These are phyloP conservation scores for Mollisia scopiformis DNA, from an alignment of 2,329 filamentous ascomycete species.

Conservation along the genomic window DNA sequence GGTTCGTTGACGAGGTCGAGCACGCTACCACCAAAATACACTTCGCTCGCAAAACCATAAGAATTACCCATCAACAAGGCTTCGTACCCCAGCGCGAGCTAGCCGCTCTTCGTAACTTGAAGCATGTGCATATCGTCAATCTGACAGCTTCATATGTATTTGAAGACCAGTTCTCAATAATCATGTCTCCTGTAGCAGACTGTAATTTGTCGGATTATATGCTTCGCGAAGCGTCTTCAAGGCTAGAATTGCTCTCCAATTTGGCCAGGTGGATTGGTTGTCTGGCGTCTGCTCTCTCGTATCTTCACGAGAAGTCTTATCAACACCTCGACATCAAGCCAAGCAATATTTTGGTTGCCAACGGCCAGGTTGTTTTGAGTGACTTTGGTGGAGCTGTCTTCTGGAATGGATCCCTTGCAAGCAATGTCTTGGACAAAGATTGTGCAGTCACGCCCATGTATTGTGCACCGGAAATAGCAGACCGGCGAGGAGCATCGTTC, in stretches of 20 bases:
- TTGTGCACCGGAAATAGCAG: conserved; percentile 8
- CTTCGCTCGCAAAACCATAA: conserved; percentile 9
- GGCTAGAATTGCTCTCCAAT: not conserved
- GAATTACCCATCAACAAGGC: not conserved
- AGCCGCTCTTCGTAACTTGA: conserved; percentile 3
- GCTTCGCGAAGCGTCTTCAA: not conserved
- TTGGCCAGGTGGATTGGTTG: conserved; percentile 9
- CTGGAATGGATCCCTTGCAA: not conserved
- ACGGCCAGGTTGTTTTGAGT: conserved; percentile 3
- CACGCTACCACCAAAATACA: not conserved
- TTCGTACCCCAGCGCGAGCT: conserved; percentile 1
- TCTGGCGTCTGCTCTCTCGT: conserved; percentile 5
- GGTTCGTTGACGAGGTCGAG: conserved; percentile 8
- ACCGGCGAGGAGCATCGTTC: not conserved
- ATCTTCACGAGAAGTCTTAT: conserved; percentile 7
- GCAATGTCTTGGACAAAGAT: not conserved
- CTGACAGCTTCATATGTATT: conserved; percentile 5
- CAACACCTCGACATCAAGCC: conserved; percentile 17
- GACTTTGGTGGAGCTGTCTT: conserved; percentile 9
- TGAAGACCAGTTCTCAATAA: conserved; percentile 8
- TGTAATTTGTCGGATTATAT: conserved; percentile 6
- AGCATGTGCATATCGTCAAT: conserved; percentile 4
- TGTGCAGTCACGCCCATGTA: conserved; percentile 12
- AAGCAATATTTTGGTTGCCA: conserved; percentile 5
- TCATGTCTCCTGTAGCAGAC: conserved; percentile 11